phyloP scores from a whole-genome alignment of 768 basidiomycete genomes.

The Dacryopinax primogenitus region DNA sequence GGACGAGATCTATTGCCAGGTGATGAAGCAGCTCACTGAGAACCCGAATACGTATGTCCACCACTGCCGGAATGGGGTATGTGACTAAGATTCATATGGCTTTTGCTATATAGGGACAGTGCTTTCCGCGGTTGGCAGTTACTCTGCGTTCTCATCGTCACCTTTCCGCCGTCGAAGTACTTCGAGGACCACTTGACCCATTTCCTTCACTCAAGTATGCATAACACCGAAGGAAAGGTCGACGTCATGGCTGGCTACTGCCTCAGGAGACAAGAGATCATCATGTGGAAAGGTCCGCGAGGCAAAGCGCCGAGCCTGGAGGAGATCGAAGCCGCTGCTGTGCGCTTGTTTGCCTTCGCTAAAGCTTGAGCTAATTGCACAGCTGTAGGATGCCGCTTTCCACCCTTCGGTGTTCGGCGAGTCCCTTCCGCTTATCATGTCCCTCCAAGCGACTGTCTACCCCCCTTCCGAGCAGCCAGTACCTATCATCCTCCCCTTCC shows the following conservation, averaged over 20 bases:
- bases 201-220: conserved; percentile 62
- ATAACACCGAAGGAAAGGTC: conserved; percentile 58
- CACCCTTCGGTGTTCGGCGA: conserved; percentile 91
- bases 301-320: conserved; percentile 68
- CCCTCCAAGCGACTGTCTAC: conserved; percentile 75
- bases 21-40: conserved; percentile 78
- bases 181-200: conserved; percentile 71
- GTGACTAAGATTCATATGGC: neutral
- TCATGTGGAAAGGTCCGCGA: conserved; percentile 72
- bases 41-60: conserved; percentile 63
- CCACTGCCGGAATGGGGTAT: neutral
- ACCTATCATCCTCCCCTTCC: conserved; percentile 87
- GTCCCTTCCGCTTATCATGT: conserved; percentile 69
- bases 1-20: conserved; percentile 87
- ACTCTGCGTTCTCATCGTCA: conserved; percentile 75
- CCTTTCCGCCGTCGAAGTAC: conserved; percentile 87
- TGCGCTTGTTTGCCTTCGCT: conserved; percentile 26
- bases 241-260: conserved; percentile 89
- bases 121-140: conserved; percentile 88
- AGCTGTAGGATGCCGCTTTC: conserved; percentile 70
- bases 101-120: conserved; percentile 53
- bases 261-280: conserved; percentile 56
- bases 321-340: conserved; percentile 87
- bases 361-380: conserved; percentile 13
- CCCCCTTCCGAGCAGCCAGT: conserved; percentile 53